Percentiles rank a stretch among this genome's conserved stretches.
These are phyloP conservation scores for Talaromyces albobiverticillius DNA, from an alignment of 2,329 filamentous ascomycete genomes.

Conservation along the genomic window DNA sequence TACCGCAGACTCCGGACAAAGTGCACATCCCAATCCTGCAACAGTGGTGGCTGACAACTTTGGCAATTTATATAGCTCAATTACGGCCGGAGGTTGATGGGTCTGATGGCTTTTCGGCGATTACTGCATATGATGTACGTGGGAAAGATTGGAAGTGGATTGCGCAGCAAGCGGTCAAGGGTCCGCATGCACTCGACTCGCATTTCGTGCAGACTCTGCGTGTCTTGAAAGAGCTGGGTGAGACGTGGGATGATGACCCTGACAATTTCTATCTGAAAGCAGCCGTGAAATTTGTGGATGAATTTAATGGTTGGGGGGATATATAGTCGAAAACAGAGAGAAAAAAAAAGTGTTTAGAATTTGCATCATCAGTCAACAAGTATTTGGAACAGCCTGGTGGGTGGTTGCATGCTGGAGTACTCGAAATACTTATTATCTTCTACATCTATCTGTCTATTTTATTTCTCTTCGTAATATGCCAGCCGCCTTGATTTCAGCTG, in stretches of 20 bases:
- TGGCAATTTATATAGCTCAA: constrained; percentile 74
- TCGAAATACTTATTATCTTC: too few species aligned
- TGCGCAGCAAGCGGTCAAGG: constrained; percentile 66
- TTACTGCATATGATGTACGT: constrained; percentile 59
- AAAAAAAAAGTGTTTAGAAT: too few species aligned
- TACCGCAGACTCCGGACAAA: constrained; percentile 71
- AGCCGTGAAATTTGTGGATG: constrained; percentile 47
- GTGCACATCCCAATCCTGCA: constrained; percentile 72
- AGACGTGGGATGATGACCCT: constrained; percentile 44
- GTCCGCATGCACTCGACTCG: constrained; percentile 66
- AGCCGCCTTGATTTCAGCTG: too few species aligned
- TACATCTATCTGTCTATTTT: too few species aligned
- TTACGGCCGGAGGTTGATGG: constrained; percentile 66
- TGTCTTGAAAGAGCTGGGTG: constrained; percentile 41
- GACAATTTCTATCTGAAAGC: constrained; percentile 49
- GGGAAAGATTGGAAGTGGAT: constrained; percentile 75
- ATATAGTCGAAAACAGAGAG: too few species aligned
- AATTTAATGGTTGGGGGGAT: constrained; percentile 52
- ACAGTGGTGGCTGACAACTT: constrained; percentile 84
- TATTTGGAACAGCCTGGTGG: too few species aligned
- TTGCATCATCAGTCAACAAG: too few species aligned
- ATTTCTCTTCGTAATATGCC: too few species aligned
- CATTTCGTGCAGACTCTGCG: constrained; percentile 84
- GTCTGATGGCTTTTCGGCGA: constrained; percentile 59
- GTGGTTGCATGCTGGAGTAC: too few species aligned